Evolutionary conservation across 352 stramenopile species (phyloP), one percentile per base, ranked within the genome.

Genomic region (Pythium phragmitis): DNA sequence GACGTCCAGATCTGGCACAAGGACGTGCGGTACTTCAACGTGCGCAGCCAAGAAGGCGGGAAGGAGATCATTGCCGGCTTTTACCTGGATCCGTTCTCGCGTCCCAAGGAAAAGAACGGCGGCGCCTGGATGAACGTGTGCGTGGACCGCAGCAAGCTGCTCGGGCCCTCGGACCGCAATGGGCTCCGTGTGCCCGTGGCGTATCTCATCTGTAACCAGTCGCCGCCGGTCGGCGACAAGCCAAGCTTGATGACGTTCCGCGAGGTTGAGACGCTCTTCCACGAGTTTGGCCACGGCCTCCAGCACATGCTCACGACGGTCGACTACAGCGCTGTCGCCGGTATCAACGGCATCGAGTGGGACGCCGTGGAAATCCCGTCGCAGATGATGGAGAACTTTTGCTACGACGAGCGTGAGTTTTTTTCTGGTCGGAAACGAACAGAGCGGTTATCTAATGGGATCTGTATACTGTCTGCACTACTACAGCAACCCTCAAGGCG

Each of bases 381-480:
- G 12, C 97, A 99, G 79, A 99, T 99, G 81, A 99, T 99, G 97
- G 97, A 99, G 65, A 99, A 99, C 74, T 99, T 97, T 81, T 98
- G 95, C 75, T 99, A 99, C 75, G 92, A 99, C 71, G 72, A 85
- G 57, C 77, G 81, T 85, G 4, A 37, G 19, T 55, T 9, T 8
- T 4, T 45, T 41, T 51, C 46, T 81, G 54, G 94, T 3, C 86
- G 90, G 69, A 74, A 75, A 28, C 91, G 92, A 62, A 80, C 82
- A 30, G 88, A 88, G 26, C 26, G 26, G 26, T 64, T 75, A 88
- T 87, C 84, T 72, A 60, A 43, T 21, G 33, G 26, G 0, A 49
- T 19, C 17, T 46, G 13, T 13, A 30, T 2, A 52, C 21, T 33
- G 21, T 6, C 2, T 28, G 43, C 7, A 23, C 16, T 49, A 46